Evolutionary conservation across 768 basidiomycete genomes (phyloP).

Genomic region (Boletus barrowsii): DNA sequence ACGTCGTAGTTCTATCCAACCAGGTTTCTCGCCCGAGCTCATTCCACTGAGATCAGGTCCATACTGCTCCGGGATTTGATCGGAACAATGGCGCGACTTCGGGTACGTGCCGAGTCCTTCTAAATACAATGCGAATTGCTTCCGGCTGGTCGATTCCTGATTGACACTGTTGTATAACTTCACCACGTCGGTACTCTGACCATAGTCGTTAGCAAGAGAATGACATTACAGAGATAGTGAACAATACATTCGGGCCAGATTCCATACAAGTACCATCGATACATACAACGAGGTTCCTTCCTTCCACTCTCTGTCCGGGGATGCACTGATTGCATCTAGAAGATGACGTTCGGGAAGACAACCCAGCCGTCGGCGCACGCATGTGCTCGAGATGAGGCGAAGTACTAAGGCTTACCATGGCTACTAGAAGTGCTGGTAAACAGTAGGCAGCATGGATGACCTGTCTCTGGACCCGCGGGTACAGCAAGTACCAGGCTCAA

Average conservation of each 20-base stretch:
- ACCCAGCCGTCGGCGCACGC: background rate
- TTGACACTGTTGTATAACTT: constrained; percentile 32
- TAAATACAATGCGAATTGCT: constrained; percentile 35
- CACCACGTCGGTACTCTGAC: constrained; percentile 37
- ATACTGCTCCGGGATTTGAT: too few relatives aligned
- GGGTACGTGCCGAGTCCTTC: constrained; percentile 36
- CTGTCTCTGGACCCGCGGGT: too few relatives aligned
- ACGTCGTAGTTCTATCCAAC: background rate
- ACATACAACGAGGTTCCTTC: constrained; percentile 24
- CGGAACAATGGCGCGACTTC: too few relatives aligned
- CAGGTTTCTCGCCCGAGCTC: constrained; percentile 18
- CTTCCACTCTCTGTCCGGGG: background rate
- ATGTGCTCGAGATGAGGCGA: background rate
- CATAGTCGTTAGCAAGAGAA: constrained; percentile 1
- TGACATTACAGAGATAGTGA: background rate
- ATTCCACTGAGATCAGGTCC: background rate
- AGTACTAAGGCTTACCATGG: background rate
- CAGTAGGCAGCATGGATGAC: too few relatives aligned
- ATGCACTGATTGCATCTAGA: constrained; percentile 17
- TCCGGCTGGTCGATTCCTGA: constrained; percentile 8
- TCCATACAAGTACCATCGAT: constrained; percentile 23
- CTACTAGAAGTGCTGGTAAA: background rate
- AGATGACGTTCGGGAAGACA: background rate
- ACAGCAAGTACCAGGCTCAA: too few relatives aligned
- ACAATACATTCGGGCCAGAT: constrained; percentile 19